Base-by-base conservation (phyloP, 768 basidiomycete genomes). In the Pilatotrama ljubarskyi region DNA sequence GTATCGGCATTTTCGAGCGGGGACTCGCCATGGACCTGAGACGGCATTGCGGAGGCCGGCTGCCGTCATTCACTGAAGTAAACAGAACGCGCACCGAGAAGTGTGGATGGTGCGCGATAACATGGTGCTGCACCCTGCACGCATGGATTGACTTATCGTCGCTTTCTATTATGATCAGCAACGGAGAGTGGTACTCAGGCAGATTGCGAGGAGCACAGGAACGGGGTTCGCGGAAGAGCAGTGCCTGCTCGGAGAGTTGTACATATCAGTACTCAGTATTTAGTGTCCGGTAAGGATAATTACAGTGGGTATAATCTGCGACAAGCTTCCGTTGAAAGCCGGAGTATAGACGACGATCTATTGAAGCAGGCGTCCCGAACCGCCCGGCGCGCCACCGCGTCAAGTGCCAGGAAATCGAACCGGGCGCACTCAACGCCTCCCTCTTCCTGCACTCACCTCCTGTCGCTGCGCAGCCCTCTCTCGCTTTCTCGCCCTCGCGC, bases 321-420 rank as follows among this genome's bases (percentile, higher is more conserved):
- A 41, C 14, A 44, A 22, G 42, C 6, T 18, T 3, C 24, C 9
- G 26, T 42, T 35, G 36, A 5, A 15, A 22, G 13, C 35, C 13
- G n/a, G n/a, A 43, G 1, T 20, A 26, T 48, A 56, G 25, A 9
- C 36, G 25, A 35, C 18, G 22, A 26, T 15, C 5, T 18, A 29
- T 40, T 20, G 26, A 15, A 9, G 26, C 47, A 38, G 55, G 55
- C 55, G 55, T 18, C 55, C 55, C 55, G 55, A 57, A 37, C 48
- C 53, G 48, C 50, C 26, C 59, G 53, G 59, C 59, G 59, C 59
- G 59, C 59, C 59, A 61, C 59, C 59, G 52, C 59, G 47, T 55
- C 53, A 49, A 51, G 47, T 54, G 59, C 47, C 29, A 55, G 53
- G 46, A 50, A 54, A 48, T 40, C 59, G 46, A 50, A 48, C 59